Percentiles rank a stretch among this genome's conserved stretches.
phyloP scores from a whole-genome alignment of 768 basidiomycete species.

The Hypsizygus marmoreus region DNA sequence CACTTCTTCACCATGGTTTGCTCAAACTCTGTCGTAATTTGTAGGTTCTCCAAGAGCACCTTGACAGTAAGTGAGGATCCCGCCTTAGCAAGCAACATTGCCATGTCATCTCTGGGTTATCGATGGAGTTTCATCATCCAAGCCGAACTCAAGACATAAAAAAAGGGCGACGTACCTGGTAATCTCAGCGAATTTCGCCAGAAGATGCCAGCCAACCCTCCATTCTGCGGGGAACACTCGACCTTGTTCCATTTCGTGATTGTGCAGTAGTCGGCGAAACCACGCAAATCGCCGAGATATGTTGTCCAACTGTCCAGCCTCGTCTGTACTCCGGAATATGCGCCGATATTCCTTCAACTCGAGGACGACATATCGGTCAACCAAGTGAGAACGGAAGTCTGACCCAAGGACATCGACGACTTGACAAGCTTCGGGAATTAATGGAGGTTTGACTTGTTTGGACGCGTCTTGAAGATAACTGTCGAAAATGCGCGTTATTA shows the following conservation, averaged over 20 bases:
- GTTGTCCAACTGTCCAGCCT: constrained; percentile 97
- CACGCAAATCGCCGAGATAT: constrained; percentile 91
- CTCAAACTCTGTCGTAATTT: constrained; percentile 89
- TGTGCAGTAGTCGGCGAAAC: constrained; percentile 84
- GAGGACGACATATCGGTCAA: constrained; percentile 87
- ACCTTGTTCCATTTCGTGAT: constrained; percentile 86
- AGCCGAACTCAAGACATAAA: background rate
- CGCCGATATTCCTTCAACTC: constrained; percentile 95
- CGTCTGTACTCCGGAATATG: constrained; percentile 91
- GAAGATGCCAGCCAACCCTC: constrained; percentile 81
- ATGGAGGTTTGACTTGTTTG: constrained; percentile 61
- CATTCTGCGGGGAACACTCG: constrained; percentile 83
- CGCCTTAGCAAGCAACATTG: constrained; percentile 77
- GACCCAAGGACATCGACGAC: constrained; percentile 87
- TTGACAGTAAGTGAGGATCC: constrained; percentile 74
- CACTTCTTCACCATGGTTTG: constrained; percentile 79
- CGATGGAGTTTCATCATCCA: background rate
- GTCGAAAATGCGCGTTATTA: constrained; percentile 1
- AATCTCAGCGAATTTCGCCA: constrained; percentile 86
- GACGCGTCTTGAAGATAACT: constrained; percentile 83
- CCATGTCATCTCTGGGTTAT: constrained; percentile 73
- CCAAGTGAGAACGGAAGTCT: constrained; percentile 78
- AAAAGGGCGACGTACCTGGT: constrained; percentile 63
- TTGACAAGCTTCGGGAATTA: constrained; percentile 82
- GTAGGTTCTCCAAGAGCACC: constrained; percentile 81